A percentile compares a stretch with the other conserved stretches of the same genome.
phyloP scores from a whole-genome alignment of 805 yeast species.

The Kuraishia ogatae region DNA sequence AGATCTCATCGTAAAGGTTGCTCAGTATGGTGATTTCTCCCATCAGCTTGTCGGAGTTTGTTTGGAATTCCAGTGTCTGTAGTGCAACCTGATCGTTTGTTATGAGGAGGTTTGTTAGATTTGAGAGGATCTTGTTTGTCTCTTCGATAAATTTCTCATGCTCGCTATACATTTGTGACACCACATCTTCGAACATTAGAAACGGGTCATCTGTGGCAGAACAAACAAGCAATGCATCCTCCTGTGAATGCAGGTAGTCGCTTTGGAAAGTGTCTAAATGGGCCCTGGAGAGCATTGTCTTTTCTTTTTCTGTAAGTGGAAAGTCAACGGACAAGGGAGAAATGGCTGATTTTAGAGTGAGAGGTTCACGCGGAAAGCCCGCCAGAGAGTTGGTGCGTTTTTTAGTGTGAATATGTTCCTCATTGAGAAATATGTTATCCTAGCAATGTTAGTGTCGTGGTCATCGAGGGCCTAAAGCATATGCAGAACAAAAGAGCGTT shows the following conservation, averaged over 20 bases:
- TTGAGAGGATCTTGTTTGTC: slow-evolving; percentile 33
- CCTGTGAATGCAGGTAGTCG: slow-evolving; percentile 29
- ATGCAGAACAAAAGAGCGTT: no score
- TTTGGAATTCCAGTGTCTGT: slow-evolving; percentile 59
- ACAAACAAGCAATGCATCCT: slow-evolving; percentile 31
- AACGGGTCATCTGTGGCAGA: slow-evolving; percentile 25
- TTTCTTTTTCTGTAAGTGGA: slow-evolving; percentile 33
- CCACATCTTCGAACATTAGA: slow-evolving; percentile 26
- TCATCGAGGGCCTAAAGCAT: no score
- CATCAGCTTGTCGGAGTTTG: slow-evolving; percentile 42
- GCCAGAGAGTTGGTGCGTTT: neutral
- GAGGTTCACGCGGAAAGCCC: neutral
- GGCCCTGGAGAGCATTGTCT: slow-evolving; percentile 22
- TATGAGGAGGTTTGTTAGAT: slow-evolving; percentile 37
- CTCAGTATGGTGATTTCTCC: slow-evolving; percentile 34
- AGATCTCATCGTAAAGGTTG: slow-evolving; percentile 34
- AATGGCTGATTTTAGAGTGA: neutral
- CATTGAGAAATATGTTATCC: neutral
- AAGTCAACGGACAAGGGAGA: slow-evolving; percentile 5
- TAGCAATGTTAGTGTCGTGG: slow-evolving; percentile 2
- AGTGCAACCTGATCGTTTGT: slow-evolving; percentile 50
- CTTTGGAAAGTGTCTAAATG: slow-evolving; percentile 31
- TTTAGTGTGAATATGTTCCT: slow-evolving; percentile 2
- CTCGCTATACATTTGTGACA: slow-evolving; percentile 16
- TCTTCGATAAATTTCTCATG: slow-evolving; percentile 31